A percentile compares a stretch with the other conserved stretches of the same genome.
phyloP scores from a whole-genome alignment of 31 red algal species.

The Asparagopsis taxiformis region DNA sequence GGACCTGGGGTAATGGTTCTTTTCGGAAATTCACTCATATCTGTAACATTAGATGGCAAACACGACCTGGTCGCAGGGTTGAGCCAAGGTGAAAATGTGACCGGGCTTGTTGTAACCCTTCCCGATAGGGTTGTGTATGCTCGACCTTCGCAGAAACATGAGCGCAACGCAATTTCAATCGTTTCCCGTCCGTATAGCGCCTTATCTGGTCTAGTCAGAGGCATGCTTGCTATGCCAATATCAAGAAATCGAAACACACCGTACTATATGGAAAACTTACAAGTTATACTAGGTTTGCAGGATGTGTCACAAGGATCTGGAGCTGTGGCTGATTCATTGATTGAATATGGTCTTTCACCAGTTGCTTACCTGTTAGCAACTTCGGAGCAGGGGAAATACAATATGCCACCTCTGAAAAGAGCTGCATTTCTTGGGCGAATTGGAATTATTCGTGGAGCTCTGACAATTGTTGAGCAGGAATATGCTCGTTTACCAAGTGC shows the following conservation, averaged over 20 bases:
- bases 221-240: constrained; percentile 24
- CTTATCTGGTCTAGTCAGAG: constrained; percentile 32
- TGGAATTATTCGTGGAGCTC: constrained; percentile 31
- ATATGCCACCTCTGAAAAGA: constrained; percentile 37
- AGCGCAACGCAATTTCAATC: constrained; percentile 13
- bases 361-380: constrained; percentile 46
- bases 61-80: constrained; percentile 35
- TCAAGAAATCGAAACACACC: not conserved
- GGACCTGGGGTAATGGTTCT: constrained; percentile 37
- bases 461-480: constrained; percentile 41
- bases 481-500: constrained; percentile 23
- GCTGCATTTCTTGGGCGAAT: constrained; percentile 40
- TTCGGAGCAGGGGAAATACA: constrained; percentile 37
- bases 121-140: constrained; percentile 51
- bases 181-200: constrained; percentile 36
- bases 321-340: constrained; percentile 35
- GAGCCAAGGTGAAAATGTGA: constrained; percentile 31
- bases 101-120: constrained; percentile 30
- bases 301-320: constrained; percentile 62
- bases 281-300: constrained; percentile 28
- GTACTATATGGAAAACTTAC: constrained; percentile 17
- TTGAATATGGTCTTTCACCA: constrained; percentile 21
- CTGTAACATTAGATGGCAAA: constrained; percentile 38
- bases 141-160: constrained; percentile 9
- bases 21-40: constrained; percentile 36